These are phyloP conservation scores for Schizosaccharomyces cryophilus DNA, from an alignment of 805 yeast genomes.

Conservation along the genomic window DNA sequence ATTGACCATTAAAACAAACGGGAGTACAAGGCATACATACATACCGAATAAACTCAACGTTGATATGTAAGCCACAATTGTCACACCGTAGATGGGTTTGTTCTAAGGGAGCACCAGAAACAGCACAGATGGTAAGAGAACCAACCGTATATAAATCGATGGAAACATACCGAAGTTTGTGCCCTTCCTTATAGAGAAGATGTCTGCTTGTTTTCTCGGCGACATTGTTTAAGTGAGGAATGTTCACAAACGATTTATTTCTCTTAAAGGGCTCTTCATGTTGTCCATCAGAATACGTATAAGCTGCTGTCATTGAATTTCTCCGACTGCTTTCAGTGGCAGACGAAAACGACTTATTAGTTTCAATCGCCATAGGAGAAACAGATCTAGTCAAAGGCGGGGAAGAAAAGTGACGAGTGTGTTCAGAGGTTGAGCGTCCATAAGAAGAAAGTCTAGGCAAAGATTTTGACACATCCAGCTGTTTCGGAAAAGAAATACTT, in stretches of 20 bases:
- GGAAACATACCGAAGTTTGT: neutral
- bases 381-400: neutral
- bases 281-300: neutral
- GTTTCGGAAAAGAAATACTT: neutral
- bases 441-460: neutral
- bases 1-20: constrained; percentile 6
- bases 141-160: neutral
- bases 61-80: constrained; percentile 1
- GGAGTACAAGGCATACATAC: constrained; percentile 7
- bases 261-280: neutral
- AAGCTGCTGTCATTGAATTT: neutral
- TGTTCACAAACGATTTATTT: neutral
- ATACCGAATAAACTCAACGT: constrained; percentile 1
- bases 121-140: constrained; percentile 3
- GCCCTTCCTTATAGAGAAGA: constrained; percentile 2
- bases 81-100: neutral
- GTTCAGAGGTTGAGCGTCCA: neutral
- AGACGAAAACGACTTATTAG: neutral
- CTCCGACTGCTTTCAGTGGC: neutral
- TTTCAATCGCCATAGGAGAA: neutral
- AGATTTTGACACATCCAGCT: neutral
- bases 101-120: neutral
- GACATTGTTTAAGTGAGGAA: neutral
- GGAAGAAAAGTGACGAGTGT: neutral
- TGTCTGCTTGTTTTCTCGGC: neutral